phyloP scores from a whole-genome alignment of 1,139 yeast genomes.

The Pichia sp. region DNA sequence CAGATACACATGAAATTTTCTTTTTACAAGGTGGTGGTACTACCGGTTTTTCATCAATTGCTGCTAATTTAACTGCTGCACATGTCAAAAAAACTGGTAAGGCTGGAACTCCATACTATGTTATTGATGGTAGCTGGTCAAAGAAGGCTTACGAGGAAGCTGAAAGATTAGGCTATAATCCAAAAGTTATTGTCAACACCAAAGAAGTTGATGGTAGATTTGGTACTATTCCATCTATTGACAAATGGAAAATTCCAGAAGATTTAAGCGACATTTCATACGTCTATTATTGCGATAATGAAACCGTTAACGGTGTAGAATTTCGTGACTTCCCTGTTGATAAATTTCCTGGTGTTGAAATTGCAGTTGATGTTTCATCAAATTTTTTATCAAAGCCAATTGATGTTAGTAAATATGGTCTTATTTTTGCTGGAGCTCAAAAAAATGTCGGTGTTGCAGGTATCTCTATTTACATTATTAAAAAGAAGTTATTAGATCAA shows the following conservation, averaged over 20 bases:
- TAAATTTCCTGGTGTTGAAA: constrained; percentile 62
- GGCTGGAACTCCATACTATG: constrained; percentile 77
- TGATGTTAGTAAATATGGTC: constrained; percentile 79
- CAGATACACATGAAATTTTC: constrained; percentile 89
- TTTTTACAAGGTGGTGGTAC: constrained; percentile 98
- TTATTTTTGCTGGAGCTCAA: constrained; percentile 95
- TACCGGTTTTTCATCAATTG: constrained; percentile 84
- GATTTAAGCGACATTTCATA: constrained; percentile 55
- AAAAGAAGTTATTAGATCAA: constrained; percentile 66
- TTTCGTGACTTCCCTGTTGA: constrained; percentile 52
- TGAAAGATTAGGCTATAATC: constrained; percentile 69
- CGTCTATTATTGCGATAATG: constrained; percentile 90
- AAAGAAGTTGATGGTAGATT: constrained; percentile 51
- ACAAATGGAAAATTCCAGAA: constrained; percentile 52
- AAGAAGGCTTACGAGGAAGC: constrained; percentile 86
- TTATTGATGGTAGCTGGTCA: constrained; percentile 92
- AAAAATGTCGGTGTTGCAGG: constrained; percentile 97
- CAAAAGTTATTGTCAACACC: constrained; percentile 63
- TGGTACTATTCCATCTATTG: constrained; percentile 61
- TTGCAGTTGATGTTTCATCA: constrained; percentile 94
- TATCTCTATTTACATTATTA: constrained; percentile 81
- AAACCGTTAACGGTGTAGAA: constrained; percentile 93
- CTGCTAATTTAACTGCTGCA: constrained; percentile 74
- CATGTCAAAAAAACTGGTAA: constrained; percentile 63
- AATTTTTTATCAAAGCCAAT: constrained; percentile 76